phyloP scores from a whole-genome alignment of 2,329 filamentous ascomycete genomes.

The Diplodia seriata region DNA sequence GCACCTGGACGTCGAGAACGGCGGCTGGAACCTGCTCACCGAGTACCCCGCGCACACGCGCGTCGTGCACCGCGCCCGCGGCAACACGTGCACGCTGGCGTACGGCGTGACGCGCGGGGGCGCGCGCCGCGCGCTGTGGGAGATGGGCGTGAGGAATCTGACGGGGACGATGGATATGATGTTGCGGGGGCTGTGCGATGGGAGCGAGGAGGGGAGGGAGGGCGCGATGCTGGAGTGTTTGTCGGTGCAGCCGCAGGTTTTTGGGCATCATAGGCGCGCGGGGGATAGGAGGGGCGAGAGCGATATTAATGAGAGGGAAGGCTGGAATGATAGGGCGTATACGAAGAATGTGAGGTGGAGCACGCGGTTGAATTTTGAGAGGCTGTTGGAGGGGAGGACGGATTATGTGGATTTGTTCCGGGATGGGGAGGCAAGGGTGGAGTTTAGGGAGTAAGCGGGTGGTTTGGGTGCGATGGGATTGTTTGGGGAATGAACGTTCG shows the following conservation, averaged over 20 bases:
- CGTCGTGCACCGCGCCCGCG: slow-evolving; percentile 33
- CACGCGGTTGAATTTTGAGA: slow-evolving; percentile 39
- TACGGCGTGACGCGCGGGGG: slow-evolving; percentile 35
- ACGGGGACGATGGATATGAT: slow-evolving; percentile 45
- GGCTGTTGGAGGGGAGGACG: slow-evolving; percentile 35
- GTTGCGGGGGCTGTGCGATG: slow-evolving; percentile 43
- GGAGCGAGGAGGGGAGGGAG: slow-evolving; percentile 31
- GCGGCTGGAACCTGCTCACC: slow-evolving; percentile 15
- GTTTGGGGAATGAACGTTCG: too few relatives aligned
- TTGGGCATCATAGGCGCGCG: slow-evolving; percentile 37
- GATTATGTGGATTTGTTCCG: slow-evolving; percentile 30
- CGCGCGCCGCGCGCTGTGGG: slow-evolving; percentile 41
- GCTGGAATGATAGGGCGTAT: slow-evolving; percentile 33
- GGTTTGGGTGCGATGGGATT: too few relatives aligned
- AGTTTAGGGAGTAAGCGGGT: neutral
- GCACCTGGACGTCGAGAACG: slow-evolving; percentile 38
- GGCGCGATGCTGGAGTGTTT: slow-evolving; percentile 37
- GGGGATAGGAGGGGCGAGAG: slow-evolving; percentile 33
- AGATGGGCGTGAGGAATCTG: slow-evolving; percentile 38
- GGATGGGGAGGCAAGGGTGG: slow-evolving; percentile 5
- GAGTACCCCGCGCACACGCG: slow-evolving; percentile 35
- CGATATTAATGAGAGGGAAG: slow-evolving; percentile 39
- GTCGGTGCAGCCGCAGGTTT: slow-evolving; percentile 40
- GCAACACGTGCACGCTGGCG: slow-evolving; percentile 32
- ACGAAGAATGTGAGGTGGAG: slow-evolving; percentile 40